Conservation (phyloP, 2,329 filamentous ascomycete genomes). For the Xylariaceae sp. region DNA sequence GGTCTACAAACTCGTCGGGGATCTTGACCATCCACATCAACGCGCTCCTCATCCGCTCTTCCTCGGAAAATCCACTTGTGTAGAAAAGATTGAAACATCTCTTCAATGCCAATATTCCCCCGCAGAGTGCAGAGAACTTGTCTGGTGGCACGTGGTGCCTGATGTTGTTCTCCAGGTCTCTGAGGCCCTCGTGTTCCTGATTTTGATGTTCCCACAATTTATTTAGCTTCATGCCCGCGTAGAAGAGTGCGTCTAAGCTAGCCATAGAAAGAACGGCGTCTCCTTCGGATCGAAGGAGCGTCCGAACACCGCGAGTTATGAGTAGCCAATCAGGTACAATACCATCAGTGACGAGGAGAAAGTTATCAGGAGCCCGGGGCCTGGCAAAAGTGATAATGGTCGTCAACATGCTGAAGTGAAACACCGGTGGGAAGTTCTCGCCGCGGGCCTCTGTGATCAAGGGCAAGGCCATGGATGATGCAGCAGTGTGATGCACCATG, state of each 20-base stretch:
- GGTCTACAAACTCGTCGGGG: slow-evolving; percentile 28
- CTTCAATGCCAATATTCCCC: slow-evolving; percentile 28
- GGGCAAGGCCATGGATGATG: slow-evolving; percentile 41
- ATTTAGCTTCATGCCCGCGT: slow-evolving; percentile 34
- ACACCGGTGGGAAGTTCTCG: slow-evolving; percentile 46
- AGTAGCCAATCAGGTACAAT: slow-evolving; percentile 48
- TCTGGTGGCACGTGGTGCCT: slow-evolving; percentile 20
- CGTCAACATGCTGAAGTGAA: slow-evolving; percentile 49
- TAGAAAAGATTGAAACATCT: slow-evolving; percentile 32
- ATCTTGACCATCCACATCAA: slow-evolving; percentile 37
- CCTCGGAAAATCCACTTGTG: slow-evolving; percentile 24
- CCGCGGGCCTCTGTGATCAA: slow-evolving; percentile 43
- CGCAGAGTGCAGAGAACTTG: slow-evolving; percentile 21
- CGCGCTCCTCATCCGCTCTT: slow-evolving; percentile 30
- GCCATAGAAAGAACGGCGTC: slow-evolving; percentile 27
- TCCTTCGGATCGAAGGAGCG: slow-evolving; percentile 41
- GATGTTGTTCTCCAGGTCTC: slow-evolving; percentile 32
- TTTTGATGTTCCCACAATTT: slow-evolving; percentile 22
- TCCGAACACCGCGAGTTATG: slow-evolving; percentile 46
- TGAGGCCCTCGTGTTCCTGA: slow-evolving; percentile 34
- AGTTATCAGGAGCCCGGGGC: slow-evolving; percentile 43
- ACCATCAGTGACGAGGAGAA: slow-evolving; percentile 45
- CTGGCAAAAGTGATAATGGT: slow-evolving; percentile 46
- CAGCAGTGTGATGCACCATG: slow-evolving; percentile 45
- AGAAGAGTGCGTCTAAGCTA: slow-evolving; percentile 40